phyloP scores from a whole-genome alignment of 768 basidiomycete genomes.

The Tulasnella sp. region DNA sequence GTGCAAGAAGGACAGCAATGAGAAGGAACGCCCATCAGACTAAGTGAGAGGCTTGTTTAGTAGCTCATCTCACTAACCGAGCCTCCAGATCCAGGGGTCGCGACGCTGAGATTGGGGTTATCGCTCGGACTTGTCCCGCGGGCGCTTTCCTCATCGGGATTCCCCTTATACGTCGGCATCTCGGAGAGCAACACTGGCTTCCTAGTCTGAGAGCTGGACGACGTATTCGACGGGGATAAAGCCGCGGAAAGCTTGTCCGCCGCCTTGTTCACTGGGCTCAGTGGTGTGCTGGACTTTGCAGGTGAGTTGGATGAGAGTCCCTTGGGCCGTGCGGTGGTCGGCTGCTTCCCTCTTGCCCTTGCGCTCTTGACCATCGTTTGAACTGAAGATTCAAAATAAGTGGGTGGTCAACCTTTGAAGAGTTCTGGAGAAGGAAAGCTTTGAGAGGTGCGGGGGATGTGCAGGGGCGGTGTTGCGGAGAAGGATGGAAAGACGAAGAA shows the following conservation, averaged over 20 bases:
- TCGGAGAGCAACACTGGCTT: background rate
- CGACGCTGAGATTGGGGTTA: conserved; percentile 2
- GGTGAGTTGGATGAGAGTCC: too few relatives aligned
- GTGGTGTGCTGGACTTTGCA: background rate
- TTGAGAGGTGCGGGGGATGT: too few relatives aligned
- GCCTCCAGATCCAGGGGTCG: conserved; percentile 4
- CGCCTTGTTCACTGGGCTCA: background rate
- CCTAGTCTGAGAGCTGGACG: background rate
- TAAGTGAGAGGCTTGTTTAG: background rate
- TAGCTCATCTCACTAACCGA: background rate
- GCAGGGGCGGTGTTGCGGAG: too few relatives aligned
- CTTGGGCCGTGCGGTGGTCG: background rate
- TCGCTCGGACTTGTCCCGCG: background rate
- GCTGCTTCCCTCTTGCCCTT: conserved; percentile 6
- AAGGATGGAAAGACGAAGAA: too few relatives aligned
- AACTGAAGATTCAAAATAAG: too few relatives aligned
- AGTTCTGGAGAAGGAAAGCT: too few relatives aligned
- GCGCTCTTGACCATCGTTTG: conserved; percentile 7
- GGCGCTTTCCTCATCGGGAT: background rate
- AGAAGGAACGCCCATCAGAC: too few relatives aligned
- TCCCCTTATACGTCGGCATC: background rate
- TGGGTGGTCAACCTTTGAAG: too few relatives aligned
- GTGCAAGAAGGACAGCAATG: too few relatives aligned
- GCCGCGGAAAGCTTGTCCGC: background rate
- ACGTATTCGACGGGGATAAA: background rate